Conservation (phyloP, 108 stramenopile genomes). For the Skeletonema marinoi region DNA sequence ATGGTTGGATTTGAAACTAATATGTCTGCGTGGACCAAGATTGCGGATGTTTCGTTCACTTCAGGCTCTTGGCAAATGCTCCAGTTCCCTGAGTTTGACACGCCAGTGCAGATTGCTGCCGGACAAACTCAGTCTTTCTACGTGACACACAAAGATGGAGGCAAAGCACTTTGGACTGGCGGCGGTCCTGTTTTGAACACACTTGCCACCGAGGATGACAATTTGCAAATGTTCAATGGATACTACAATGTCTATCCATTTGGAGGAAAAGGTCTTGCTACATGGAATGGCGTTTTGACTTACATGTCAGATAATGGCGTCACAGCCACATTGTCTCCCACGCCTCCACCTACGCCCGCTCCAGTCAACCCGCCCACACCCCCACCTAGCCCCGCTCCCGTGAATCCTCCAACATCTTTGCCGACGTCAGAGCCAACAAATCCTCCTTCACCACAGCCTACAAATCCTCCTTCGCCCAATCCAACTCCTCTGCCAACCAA, state of each 20-base stretch:
- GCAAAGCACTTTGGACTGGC: not conserved
- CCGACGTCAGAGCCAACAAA: not conserved
- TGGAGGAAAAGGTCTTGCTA: not conserved
- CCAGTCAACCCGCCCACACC: not conserved
- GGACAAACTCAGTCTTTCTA: conserved; percentile 7
- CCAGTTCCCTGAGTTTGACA: not conserved
- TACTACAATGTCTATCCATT: not conserved
- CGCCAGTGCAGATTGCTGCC: conserved; percentile 1
- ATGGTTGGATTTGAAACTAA: conserved; percentile 1
- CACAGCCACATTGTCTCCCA: not conserved
- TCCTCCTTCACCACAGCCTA: not conserved
- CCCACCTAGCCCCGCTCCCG: not conserved
- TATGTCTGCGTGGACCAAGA: not conserved
- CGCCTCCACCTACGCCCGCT: not conserved
- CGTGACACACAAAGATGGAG: not conserved
- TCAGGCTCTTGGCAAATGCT: not conserved
- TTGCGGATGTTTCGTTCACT: not conserved
- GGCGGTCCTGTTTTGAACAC: not conserved
- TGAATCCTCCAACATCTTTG: not conserved
- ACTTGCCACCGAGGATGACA: conserved; percentile 1
- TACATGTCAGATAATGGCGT: not conserved
- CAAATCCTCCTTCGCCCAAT: not conserved
- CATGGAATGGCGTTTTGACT: not conserved
- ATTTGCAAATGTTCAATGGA: not conserved
- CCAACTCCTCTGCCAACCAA: not conserved